phyloP scores from a whole-genome alignment of 2,329 filamentous ascomycete species.

The Neofusicoccum kwambonambiense region DNA sequence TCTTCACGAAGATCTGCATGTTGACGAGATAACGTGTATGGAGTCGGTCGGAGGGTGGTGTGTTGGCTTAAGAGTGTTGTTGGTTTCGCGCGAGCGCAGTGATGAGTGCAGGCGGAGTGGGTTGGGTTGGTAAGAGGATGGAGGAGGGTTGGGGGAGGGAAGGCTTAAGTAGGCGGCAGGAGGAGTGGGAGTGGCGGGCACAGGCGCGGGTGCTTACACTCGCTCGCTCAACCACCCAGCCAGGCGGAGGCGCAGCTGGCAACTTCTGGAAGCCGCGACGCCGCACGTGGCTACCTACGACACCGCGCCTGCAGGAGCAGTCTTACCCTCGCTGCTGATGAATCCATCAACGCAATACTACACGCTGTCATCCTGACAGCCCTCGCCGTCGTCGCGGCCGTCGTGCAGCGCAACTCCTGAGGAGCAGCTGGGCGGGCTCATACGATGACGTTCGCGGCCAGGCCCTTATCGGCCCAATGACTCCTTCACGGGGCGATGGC shows the following conservation, averaged over 20 bases:
- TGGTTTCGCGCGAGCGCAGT: conserved; percentile 15
- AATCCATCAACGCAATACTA: background rate
- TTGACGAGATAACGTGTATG: conserved; percentile 33
- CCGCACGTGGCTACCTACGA: background rate
- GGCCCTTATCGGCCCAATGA: conserved; percentile 14
- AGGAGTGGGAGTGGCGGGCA: conserved; percentile 33
- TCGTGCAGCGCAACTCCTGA: background rate
- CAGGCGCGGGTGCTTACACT: conserved; percentile 19
- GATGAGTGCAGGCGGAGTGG: background rate
- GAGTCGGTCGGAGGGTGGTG: background rate
- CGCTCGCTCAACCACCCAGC: background rate
- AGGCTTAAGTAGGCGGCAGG: conserved; percentile 33
- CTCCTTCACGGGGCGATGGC: conserved; percentile 7
- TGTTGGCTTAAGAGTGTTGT: conserved; percentile 18
- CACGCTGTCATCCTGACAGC: background rate
- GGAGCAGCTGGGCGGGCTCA: background rate
- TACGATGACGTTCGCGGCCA: conserved; percentile 16
- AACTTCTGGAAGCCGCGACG: conserved; percentile 14
- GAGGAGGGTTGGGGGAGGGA: conserved; percentile 23
- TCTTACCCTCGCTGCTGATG: too few relatives aligned
- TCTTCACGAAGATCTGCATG: conserved; percentile 99
- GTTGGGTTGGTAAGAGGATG: conserved; percentile 17
- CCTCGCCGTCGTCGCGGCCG: background rate
- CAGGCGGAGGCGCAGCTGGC: conserved; percentile 6
- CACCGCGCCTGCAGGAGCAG: background rate